phyloP scores from a whole-genome alignment of 768 basidiomycete species.

The Candolleomyces aberdarensis region DNA sequence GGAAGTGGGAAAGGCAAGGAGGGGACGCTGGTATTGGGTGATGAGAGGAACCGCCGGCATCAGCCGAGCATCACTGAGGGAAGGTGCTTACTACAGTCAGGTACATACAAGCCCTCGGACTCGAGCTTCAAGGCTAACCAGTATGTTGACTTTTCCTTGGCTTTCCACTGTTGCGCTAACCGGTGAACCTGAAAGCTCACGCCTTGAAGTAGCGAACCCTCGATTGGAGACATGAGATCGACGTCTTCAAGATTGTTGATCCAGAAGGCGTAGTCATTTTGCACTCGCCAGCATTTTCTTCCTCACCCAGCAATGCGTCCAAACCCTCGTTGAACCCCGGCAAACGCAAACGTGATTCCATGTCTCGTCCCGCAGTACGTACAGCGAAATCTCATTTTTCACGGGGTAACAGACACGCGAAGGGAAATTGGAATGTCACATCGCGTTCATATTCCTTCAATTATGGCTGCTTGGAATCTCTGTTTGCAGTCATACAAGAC shows the following conservation, averaged over 20 bases:
- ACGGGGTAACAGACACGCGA: conserved; percentile 42
- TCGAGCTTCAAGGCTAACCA: too few relatives aligned
- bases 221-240: neutral
- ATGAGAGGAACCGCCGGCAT: too few relatives aligned
- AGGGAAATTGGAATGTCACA: too few relatives aligned
- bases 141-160: too few relatives aligned
- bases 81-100: too few relatives aligned
- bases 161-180: too few relatives aligned
- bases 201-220: too few relatives aligned
- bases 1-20: too few relatives aligned
- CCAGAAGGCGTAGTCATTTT: conserved; percentile 21
- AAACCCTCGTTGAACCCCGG: conserved; percentile 41
- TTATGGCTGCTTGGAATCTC: conserved; percentile 55
- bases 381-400: neutral
- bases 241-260: neutral
- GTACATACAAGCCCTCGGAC: too few relatives aligned
- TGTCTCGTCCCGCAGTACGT: neutral
- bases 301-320: conserved; percentile 40
- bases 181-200: too few relatives aligned
- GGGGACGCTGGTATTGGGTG: too few relatives aligned
- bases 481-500: conserved; percentile 43
- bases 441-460: conserved; percentile 45
- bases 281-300: conserved; percentile 12
- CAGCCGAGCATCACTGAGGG: too few relatives aligned
- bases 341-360: conserved; percentile 40